A percentile compares a stretch with the other conserved stretches of the same genome.
These are phyloP conservation scores for Euphorbia celastroides DNA, from an alignment of 441 rosid genomes.

Conservation along the genomic window DNA sequence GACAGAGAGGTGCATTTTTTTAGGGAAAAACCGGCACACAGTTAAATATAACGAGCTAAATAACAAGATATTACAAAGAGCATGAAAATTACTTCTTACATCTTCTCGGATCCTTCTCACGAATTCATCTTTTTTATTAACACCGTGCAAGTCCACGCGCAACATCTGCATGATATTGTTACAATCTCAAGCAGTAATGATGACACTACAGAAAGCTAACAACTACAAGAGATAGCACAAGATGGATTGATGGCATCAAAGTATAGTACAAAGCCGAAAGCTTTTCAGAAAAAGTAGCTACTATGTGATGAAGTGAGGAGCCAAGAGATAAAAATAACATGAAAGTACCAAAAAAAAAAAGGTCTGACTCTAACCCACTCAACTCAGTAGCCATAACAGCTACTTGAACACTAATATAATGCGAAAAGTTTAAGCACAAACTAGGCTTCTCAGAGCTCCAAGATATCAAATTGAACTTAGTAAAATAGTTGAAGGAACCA, in stretches of 20 bases:
- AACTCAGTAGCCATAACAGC: background rate
- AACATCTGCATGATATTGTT: constrained; percentile 45
- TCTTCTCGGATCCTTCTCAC: constrained; percentile 69
- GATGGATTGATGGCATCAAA: background rate
- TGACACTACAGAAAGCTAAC: background rate
- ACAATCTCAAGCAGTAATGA: constrained; percentile 14
- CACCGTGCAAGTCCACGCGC: constrained; percentile 54
- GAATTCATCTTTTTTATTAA: constrained; percentile 56
- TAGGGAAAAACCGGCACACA: background rate
- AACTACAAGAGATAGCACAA: background rate
- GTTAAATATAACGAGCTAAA: constrained; percentile 6
- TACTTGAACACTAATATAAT: background rate
- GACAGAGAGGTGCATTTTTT: background rate
- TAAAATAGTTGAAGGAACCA: background rate
- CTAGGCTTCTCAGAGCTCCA: background rate
- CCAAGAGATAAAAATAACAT: background rate
- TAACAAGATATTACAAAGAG: constrained; percentile 7
- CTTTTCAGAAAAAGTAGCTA: background rate
- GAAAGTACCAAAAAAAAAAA: background rate
- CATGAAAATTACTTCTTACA: constrained; percentile 46
- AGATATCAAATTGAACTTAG: background rate
- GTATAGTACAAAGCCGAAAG: background rate
- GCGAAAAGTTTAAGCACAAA: background rate
- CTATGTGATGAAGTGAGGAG: background rate
- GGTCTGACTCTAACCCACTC: background rate